Conservation (phyloP, 306 rosid genomes). For the Biancaea sappan region DNA sequence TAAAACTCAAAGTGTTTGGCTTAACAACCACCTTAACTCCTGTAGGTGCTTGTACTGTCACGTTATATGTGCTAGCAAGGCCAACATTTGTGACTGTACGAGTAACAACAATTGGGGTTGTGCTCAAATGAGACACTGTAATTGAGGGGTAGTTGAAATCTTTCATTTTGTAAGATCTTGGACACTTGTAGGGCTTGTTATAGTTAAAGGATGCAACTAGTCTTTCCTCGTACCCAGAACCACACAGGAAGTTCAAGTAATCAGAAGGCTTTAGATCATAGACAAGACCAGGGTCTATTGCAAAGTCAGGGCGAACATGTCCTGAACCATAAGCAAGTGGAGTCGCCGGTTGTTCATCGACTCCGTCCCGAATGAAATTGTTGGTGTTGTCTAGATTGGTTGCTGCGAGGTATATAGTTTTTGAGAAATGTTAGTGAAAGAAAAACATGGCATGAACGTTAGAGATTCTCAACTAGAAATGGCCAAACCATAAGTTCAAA, state of each 20-base stretch:
- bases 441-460: neutral
- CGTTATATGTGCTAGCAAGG: slow-evolving; percentile 46
- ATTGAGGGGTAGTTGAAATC: slow-evolving; percentile 67
- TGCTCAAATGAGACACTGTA: slow-evolving; percentile 37
- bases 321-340: slow-evolving; percentile 64
- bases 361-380: slow-evolving; percentile 37
- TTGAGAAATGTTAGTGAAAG: neutral
- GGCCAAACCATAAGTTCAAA: too few species aligned
- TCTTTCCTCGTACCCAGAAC: slow-evolving; percentile 50
- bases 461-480: neutral
- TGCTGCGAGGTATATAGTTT: slow-evolving; percentile 35
- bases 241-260: slow-evolving; percentile 66
- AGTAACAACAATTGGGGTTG: slow-evolving; percentile 23
- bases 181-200: slow-evolving; percentile 26
- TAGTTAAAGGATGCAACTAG: slow-evolving; percentile 37
- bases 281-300: slow-evolving; percentile 61
- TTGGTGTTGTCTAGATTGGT: slow-evolving; percentile 33
- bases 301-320: too few species aligned
- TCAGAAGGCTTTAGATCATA: slow-evolving; percentile 48
- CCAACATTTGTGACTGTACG: slow-evolving; percentile 55
- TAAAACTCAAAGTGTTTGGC: slow-evolving; percentile 49
- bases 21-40: slow-evolving; percentile 48
- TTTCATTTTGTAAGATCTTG: slow-evolving; percentile 32
- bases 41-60: slow-evolving; percentile 40
- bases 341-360: slow-evolving; percentile 39